Percentiles rank a stretch among this genome's conserved stretches.
Conservation (phyloP, 768 basidiomycete species). For the Amanita exitialis region DNA sequence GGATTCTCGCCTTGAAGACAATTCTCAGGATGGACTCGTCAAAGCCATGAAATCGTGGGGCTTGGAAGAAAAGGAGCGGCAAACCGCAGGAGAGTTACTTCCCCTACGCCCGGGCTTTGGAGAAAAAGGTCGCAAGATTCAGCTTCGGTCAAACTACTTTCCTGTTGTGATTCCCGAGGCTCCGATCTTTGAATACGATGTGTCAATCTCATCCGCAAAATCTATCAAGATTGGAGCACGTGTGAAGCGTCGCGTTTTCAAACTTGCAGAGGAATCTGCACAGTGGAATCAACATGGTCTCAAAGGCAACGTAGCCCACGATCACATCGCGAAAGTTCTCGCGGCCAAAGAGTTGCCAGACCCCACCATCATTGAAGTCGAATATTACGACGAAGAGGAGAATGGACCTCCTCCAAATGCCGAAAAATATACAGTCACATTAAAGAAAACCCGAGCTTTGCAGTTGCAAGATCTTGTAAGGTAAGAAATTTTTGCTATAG, state of each 20-base stretch:
- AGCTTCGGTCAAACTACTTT: constrained; percentile 61
- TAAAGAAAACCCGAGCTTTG: constrained; percentile 33
- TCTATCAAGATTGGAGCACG: constrained; percentile 35
- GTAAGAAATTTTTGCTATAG: constrained; percentile 18
- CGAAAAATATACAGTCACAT: constrained; percentile 37
- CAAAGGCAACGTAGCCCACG: constrained; percentile 42
- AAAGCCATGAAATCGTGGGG: constrained; percentile 21
- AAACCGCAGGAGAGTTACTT: constrained; percentile 16
- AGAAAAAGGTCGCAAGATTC: constrained; percentile 33
- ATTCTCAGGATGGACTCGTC: constrained; percentile 32
- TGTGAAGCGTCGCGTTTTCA: constrained; percentile 50
- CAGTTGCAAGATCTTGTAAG: constrained; percentile 38
- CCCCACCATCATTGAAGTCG: constrained; percentile 32
- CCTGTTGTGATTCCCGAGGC: constrained; percentile 41
- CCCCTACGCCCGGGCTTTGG: constrained; percentile 55
- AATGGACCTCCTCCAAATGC: constrained; percentile 27
- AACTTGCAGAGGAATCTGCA: constrained; percentile 43
- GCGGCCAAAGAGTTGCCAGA: constrained; percentile 34
- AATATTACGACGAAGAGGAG: constrained; percentile 44
- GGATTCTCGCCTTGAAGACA: constrained; percentile 31
- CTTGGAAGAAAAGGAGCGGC: constrained; percentile 20
- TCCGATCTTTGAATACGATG: constrained; percentile 51
- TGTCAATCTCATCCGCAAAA: constrained; percentile 41
- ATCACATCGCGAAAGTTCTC: constrained; percentile 41
- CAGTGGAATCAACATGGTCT: constrained; percentile 44